Percentiles rank a stretch among this genome's conserved stretches.
Evolutionary conservation across 2,329 filamentous ascomycete species (phyloP).

Genomic region (Fusarium bulbicola): DNA sequence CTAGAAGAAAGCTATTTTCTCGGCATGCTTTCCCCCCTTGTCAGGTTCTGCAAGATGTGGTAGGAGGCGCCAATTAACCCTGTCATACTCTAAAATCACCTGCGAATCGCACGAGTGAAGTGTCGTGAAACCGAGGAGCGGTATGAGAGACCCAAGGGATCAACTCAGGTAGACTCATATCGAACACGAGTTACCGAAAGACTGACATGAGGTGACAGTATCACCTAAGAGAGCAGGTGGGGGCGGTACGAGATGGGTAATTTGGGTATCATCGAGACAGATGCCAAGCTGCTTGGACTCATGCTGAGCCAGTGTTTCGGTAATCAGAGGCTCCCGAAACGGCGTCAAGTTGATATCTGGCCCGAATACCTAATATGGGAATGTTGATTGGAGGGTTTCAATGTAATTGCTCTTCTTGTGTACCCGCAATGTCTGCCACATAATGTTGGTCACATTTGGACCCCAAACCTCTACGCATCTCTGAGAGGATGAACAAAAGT

Average conservation of each 20-base stretch:
- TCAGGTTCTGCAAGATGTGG: constrained; percentile 14
- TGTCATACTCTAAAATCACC: neutral
- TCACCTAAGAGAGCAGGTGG: constrained; percentile 8
- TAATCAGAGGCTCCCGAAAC: neutral
- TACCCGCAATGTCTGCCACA: constrained; percentile 21
- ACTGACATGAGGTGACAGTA: neutral
- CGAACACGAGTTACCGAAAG: neutral
- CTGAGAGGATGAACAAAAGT: constrained; percentile 21
- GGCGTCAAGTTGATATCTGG: constrained; percentile 1
- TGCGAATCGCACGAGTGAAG: constrained; percentile 9
- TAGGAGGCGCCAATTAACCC: constrained; percentile 12
- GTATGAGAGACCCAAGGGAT: constrained; percentile 2
- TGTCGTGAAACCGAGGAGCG: constrained; percentile 7
- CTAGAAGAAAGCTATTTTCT: constrained; percentile 37
- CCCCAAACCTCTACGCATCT: neutral
- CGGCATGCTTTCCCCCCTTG: constrained; percentile 18
- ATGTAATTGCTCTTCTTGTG: constrained; percentile 9
- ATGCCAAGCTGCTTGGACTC: constrained; percentile 6
- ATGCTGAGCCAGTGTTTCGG: constrained; percentile 19
- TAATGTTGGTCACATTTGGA: neutral
- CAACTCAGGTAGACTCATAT: neutral
- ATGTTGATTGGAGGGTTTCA: constrained; percentile 8
- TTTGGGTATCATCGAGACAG: constrained; percentile 7
- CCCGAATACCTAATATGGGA: neutral
- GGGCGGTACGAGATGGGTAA: constrained; percentile 10